Evolutionary conservation across 2,329 filamentous ascomycete species (phyloP).

Genomic region (Triangularia verruculosa): DNA sequence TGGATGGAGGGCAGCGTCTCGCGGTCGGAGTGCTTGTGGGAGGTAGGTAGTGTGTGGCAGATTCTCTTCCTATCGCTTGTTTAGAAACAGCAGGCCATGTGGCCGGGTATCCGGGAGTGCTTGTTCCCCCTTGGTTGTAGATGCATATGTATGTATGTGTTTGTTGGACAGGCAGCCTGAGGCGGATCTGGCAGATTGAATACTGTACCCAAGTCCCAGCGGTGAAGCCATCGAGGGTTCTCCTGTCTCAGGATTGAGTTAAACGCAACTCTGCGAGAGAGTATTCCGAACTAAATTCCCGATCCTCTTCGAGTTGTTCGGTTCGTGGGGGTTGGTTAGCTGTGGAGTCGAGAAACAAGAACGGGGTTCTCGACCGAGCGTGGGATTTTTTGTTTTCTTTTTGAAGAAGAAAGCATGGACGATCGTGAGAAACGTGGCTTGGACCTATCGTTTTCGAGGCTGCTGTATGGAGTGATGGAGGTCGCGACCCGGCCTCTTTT

Average conservation of each 20-base stretch:
- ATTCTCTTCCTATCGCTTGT: slow-evolving; percentile 14
- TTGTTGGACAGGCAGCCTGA: not conserved
- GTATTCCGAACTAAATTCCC: not conserved
- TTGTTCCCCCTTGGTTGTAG: not conserved
- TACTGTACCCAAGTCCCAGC: not conserved
- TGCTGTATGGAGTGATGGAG: not conserved
- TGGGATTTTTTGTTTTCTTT: not conserved
- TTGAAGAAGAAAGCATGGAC: not conserved
- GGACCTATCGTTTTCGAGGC: not conserved
- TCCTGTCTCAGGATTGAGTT: not conserved
- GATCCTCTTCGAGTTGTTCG: not conserved
- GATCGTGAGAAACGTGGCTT: slow-evolving; percentile 8
- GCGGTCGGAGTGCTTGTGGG: not conserved
- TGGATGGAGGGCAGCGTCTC: slow-evolving; percentile 7
- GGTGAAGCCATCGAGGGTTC: not conserved
- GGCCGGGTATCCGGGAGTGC: slow-evolving; percentile 2
- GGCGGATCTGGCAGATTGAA: not conserved
- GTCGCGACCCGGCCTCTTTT: not conserved
- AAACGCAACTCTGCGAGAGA: not conserved
- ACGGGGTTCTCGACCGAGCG: not conserved
- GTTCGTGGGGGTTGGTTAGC: not conserved
- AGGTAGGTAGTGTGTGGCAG: slow-evolving; percentile 19
- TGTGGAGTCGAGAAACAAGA: not conserved
- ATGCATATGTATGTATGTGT: not conserved
- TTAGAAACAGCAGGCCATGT: not conserved